Percentiles rank a stretch among this genome's conserved stretches.
Conservation (phyloP, 192 early-diverging fungal genomes). For the Umbelopsis vinacea region DNA sequence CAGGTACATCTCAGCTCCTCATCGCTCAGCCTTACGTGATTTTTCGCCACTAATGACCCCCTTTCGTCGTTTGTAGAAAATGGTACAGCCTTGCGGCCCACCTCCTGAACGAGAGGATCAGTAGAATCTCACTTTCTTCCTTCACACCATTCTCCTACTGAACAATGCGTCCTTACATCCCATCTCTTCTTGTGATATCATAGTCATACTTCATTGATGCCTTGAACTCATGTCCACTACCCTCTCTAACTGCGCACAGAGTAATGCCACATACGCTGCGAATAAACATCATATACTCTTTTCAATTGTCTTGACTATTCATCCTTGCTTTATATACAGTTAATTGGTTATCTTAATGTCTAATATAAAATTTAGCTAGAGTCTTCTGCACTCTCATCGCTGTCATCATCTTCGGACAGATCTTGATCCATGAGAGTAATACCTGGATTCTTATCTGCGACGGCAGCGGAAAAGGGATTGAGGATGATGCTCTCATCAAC, state of each 20-base stretch:
- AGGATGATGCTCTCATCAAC: constrained; percentile 28
- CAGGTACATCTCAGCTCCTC: constrained; percentile 55
- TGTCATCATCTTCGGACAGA: background rate
- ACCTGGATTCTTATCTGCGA: background rate
- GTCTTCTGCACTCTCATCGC: background rate
- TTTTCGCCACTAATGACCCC: background rate
- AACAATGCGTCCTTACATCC: background rate
- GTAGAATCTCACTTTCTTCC: constrained; percentile 8
- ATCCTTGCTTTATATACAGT: constrained; percentile 12
- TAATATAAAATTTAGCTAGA: background rate
- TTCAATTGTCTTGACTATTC: background rate
- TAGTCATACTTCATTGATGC: background rate
- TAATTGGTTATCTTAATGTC: background rate
- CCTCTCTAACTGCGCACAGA: background rate
- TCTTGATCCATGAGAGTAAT: constrained; percentile 10
- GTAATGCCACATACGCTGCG: background rate
- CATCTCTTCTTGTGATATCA: background rate
- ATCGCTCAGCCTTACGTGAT: background rate
- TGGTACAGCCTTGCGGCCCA: constrained; percentile 66
- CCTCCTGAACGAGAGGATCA: constrained; percentile 57
- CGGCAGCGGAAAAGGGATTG: constrained; percentile 16
- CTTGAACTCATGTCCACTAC: background rate
- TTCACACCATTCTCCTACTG: background rate
- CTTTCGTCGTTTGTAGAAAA: constrained; percentile 53
- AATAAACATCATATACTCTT: background rate